Evolutionary conservation across 192 early-diverging fungal species (phyloP).

Genomic region (Coemansia sp.): DNA sequence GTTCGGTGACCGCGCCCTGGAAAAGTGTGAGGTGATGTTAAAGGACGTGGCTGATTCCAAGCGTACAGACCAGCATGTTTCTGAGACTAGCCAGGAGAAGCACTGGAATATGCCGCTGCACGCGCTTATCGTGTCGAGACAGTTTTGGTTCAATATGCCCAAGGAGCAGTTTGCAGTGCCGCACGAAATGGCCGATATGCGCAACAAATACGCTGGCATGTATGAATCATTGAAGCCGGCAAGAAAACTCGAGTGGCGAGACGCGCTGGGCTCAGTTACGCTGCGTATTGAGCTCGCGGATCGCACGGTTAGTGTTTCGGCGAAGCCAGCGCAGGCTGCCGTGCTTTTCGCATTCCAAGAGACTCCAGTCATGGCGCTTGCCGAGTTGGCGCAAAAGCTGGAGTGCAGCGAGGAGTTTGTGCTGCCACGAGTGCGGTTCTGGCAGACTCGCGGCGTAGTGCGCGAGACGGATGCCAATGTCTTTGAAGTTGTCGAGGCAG

Average conservation of each 20-base stretch:
- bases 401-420: slow-evolving; percentile 30
- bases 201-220: slow-evolving; percentile 47
- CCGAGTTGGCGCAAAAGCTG: slow-evolving; percentile 19
- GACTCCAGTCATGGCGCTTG: neutral
- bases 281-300: slow-evolving; percentile 61
- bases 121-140: slow-evolving; percentile 60
- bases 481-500: slow-evolving; percentile 29
- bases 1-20: slow-evolving; percentile 65
- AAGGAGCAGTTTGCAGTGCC: slow-evolving; percentile 46
- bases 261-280: slow-evolving; percentile 58
- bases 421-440: slow-evolving; percentile 31
- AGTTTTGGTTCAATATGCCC: slow-evolving; percentile 64
- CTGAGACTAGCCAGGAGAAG: slow-evolving; percentile 19
- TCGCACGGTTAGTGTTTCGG: slow-evolving; percentile 51
- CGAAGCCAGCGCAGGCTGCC: slow-evolving; percentile 61
- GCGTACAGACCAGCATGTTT: slow-evolving; percentile 60
- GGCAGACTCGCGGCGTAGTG: slow-evolving; percentile 47
- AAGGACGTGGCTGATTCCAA: slow-evolving; percentile 77
- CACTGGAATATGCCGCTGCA: slow-evolving; percentile 39
- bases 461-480: slow-evolving; percentile 16
- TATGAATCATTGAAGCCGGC: slow-evolving; percentile 61
- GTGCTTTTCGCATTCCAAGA: slow-evolving; percentile 47
- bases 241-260: slow-evolving; percentile 61
- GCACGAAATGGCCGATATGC: slow-evolving; percentile 33
- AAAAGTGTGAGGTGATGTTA: slow-evolving; percentile 78